phyloP scores from a whole-genome alignment of 2,329 filamentous ascomycete species.

The Diaporthe sp. region DNA sequence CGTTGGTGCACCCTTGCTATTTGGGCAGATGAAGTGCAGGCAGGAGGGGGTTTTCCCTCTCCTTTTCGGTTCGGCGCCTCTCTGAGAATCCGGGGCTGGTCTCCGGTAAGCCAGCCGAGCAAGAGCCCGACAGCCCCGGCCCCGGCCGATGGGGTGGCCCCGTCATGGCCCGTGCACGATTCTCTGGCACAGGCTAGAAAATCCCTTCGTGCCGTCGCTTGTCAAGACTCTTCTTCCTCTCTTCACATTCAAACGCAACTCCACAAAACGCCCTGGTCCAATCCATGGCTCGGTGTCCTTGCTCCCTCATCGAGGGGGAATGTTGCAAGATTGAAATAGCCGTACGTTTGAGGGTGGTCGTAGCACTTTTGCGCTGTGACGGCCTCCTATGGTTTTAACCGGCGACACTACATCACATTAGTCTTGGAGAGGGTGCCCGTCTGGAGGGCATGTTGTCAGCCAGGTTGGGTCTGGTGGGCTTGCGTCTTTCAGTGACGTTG shows the following conservation, averaged over 20 bases:
- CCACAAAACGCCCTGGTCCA: conserved; percentile 36
- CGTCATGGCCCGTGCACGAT: conserved; percentile 25
- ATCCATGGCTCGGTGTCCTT: conserved; percentile 38
- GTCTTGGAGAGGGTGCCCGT: not conserved
- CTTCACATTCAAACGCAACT: conserved; percentile 42
- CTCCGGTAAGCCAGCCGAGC: not conserved
- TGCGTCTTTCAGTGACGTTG: not conserved
- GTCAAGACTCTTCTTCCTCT: not conserved
- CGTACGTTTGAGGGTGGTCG: conserved; percentile 44
- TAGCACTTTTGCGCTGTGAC: conserved; percentile 44
- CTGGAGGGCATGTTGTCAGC: not conserved
- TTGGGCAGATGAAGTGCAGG: not conserved
- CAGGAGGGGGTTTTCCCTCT: not conserved
- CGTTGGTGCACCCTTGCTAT: not conserved
- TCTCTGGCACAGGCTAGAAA: not conserved
- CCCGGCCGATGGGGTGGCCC: not conserved
- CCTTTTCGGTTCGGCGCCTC: not conserved
- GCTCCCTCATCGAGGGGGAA: conserved; percentile 27
- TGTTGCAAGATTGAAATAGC: conserved; percentile 43
- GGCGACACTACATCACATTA: conserved; percentile 42
- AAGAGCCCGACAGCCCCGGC: not conserved
- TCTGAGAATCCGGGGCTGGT: not conserved
- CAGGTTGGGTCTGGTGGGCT: not conserved
- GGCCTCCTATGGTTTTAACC: conserved; percentile 48
- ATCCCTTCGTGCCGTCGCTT: not conserved